These are phyloP conservation scores for Volvox carteri DNA, from an alignment of 163 green algal species.

Conservation along the genomic window DNA sequence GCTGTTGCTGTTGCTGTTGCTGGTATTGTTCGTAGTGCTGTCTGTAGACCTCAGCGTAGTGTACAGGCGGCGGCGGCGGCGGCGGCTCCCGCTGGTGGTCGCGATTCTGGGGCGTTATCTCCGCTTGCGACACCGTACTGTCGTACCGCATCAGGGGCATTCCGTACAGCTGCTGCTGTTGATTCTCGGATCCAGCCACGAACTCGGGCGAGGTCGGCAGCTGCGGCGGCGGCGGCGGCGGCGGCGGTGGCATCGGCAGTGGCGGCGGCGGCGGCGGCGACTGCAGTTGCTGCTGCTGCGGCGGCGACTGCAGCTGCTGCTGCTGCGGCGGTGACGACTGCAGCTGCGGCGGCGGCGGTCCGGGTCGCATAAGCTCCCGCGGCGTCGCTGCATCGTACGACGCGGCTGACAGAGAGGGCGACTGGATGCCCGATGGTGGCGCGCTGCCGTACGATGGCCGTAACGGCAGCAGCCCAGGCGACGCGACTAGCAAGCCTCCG, in stretches of 20 bases:
- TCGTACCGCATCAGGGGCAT: too few species aligned
- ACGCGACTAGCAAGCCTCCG: not conserved
- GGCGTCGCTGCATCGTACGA: constrained; percentile 8
- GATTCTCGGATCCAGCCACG: too few species aligned
- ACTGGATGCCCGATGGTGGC: not conserved
- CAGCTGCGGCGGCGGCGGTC: constrained; percentile 15
- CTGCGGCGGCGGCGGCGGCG: not conserved
- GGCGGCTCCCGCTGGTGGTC: too few species aligned
- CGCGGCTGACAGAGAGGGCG: not conserved
- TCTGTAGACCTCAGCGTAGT: too few species aligned
- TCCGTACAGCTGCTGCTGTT: too few species aligned
- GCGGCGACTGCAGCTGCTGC: not conserved
- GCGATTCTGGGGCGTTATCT: too few species aligned
- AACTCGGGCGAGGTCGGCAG: not conserved
- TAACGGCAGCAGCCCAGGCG: not conserved
- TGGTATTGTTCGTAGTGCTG: not conserved
- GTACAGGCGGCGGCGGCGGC: not conserved
- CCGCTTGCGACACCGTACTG: too few species aligned
- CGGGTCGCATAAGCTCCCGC: constrained; percentile 24
- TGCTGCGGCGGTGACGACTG: not conserved
- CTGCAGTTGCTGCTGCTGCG: not conserved
- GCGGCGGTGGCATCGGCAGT: not conserved
- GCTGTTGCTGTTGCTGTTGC: constrained; percentile 1
- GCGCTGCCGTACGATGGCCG: not conserved
- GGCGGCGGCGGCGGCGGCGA: too few species aligned